Evolutionary conservation across 306 rosid genomes (phyloP), one percentile per base, ranked within the genome.

Genomic region (Dalbergia cultrata): DNA sequence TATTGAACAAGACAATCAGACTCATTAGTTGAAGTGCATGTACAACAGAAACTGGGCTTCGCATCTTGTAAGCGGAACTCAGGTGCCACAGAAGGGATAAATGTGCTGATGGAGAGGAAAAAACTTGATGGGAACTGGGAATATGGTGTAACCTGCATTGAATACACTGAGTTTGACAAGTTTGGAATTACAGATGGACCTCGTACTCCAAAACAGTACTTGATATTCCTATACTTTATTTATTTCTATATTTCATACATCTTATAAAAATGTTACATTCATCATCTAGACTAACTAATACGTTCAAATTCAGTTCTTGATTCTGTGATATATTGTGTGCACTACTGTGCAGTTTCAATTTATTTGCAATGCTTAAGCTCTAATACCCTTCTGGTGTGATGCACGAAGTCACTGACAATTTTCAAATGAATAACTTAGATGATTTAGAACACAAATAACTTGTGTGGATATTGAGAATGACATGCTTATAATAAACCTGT

Each of bases 41-140:
- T 39, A 64, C 61, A 34, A 81, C 93, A 95, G 99, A 93, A 89
- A 87, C 81, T 95, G 79, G 99, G 99, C 60, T 95, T 93, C 59
- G 99, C 99, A 83, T 93, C 99, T 37, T 93, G 98, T 76, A 85
- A 92, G 90, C 85, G 93, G 84, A 86, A 67, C 81, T 67, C 78
- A 19, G 93, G 98, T 43, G 99, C 99, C 70, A 92, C 99, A 65
- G 99, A 95, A 84, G 99, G 99, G 86, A 80, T 95, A 67, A 91
- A 95, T 87, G 99, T 91, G 62, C 90, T 95, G 60, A 84, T 89
- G 79, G 97, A 93, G 90, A 95, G 87, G 90, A 92, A 86, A 88
- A 81, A 70, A 65, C 86, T 79, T 71, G 84, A 95, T 83, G 99
- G 98, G 70, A 88, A 85, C 79, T 93, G 97, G 97, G 89, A 89